Conservation (phyloP, 1,139 yeast genomes). For the Geotrichum cucujoidarum region DNA sequence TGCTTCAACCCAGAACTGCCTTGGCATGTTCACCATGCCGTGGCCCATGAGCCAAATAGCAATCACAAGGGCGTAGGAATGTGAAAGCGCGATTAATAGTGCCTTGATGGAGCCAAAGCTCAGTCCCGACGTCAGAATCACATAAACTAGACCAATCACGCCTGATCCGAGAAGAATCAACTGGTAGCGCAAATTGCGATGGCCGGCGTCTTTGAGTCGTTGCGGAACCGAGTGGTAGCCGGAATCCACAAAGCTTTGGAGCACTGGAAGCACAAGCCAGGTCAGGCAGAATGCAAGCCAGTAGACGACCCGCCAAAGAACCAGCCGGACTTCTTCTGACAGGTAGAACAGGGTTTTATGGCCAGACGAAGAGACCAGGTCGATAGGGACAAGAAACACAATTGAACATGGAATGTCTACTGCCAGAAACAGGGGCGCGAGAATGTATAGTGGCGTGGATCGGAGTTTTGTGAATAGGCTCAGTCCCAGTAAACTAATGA, state of each 20-base stretch:
- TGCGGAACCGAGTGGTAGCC: conserved; percentile 53
- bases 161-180: conserved; percentile 52
- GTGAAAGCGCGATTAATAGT: conserved; percentile 69
- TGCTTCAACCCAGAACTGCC: conserved; percentile 52
- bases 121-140: conserved; percentile 58
- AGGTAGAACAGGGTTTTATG: conserved; percentile 38
- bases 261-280: conserved; percentile 63
- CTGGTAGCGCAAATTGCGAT: conserved; percentile 57
- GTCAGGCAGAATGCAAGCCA: conserved; percentile 77
- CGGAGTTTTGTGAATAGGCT: conserved; percentile 38
- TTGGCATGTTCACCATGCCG: conserved; percentile 66
- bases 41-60: conserved; percentile 86
- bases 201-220: conserved; percentile 53
- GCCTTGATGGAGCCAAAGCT: conserved; percentile 53
- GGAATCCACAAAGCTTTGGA: conserved; percentile 67
- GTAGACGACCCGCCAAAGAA: conserved; percentile 68
- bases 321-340: conserved; percentile 46
- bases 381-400: conserved; percentile 53
- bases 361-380: conserved; percentile 39
- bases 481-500: conserved; percentile 35
- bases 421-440: conserved; percentile 43
- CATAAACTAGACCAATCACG: conserved; percentile 52
- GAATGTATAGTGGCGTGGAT: conserved; percentile 40
- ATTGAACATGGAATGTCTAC: conserved; percentile 53
- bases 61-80: conserved; percentile 68